phyloP scores from a whole-genome alignment of 805 yeast genomes.

The Lipomyces starkeyi region DNA sequence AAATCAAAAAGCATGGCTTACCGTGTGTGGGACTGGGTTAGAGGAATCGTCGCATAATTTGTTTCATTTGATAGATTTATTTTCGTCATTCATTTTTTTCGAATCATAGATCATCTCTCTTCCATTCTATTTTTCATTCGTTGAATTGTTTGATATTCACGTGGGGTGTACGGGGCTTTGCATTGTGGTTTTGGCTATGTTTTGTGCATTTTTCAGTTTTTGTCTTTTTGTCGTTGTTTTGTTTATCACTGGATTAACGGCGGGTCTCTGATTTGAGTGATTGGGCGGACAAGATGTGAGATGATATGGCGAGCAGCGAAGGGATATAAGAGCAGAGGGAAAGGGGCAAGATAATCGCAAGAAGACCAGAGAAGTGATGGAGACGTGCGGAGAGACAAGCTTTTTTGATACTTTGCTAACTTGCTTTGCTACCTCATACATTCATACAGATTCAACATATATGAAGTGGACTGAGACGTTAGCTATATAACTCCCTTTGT shows the following conservation, averaged over 20 bases:
- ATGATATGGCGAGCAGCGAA: neutral
- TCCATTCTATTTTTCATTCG: neutral
- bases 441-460: neutral
- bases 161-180: conserved; percentile 1
- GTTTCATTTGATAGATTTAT: neutral
- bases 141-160: neutral
- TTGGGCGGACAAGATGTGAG: neutral
- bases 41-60: conserved; percentile 14
- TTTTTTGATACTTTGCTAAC: neutral
- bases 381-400: neutral
- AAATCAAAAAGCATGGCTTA: conserved; percentile 27
- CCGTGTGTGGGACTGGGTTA: conserved; percentile 43
- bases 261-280: neutral
- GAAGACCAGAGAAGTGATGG: neutral
- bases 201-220: neutral
- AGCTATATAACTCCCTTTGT: neutral
- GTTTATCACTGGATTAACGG: neutral
- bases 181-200: neutral
- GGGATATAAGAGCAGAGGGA: neutral
- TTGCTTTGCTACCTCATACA: neutral
- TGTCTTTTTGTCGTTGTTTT: neutral
- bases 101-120: neutral
- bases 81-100: neutral
- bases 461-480: neutral
- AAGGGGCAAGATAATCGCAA: too few relatives aligned